Conservation (phyloP, 75 land plant species). For the Cunninghamia lanceolata region DNA sequence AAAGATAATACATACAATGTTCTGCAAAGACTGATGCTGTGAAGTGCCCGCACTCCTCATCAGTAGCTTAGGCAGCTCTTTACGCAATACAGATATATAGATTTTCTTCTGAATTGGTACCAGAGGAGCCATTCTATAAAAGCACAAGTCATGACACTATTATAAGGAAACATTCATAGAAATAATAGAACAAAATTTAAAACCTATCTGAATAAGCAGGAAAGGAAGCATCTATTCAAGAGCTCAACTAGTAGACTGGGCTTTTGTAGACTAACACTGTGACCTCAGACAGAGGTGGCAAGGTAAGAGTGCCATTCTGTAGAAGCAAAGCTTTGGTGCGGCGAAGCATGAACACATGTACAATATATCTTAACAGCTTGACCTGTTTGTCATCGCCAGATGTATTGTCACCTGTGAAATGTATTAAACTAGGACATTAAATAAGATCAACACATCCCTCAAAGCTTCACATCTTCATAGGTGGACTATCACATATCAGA, state of each 20-base stretch:
- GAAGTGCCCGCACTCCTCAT: slow-evolving; percentile 40
- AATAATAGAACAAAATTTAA: neutral
- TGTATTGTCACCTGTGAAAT: slow-evolving; percentile 5
- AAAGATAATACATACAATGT: slow-evolving; percentile 52
- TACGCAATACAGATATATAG: slow-evolving; percentile 79
- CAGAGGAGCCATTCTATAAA: slow-evolving; percentile 69
- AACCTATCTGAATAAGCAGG: neutral
- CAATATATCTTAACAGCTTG: slow-evolving; percentile 47
- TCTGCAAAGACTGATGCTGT: slow-evolving; percentile 69
- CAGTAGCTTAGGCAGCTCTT: slow-evolving; percentile 74
- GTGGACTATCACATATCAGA: neutral
- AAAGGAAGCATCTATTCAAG: neutral
- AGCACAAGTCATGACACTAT: neutral
- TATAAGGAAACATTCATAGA: neutral
- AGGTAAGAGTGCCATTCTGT: slow-evolving; percentile 48
- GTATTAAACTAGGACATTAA: neutral
- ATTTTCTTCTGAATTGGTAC: slow-evolving; percentile 73
- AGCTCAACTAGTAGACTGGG: neutral
- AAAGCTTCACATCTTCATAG: neutral
- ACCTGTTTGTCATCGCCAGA: slow-evolving; percentile 23
- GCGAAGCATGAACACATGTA: slow-evolving; percentile 82
- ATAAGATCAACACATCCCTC: no score
- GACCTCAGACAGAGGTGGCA: slow-evolving; percentile 88
- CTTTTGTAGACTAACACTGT: slow-evolving; percentile 60
- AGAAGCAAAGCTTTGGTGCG: slow-evolving; percentile 82